Evolutionary conservation across 1,284 basidiomycete species (phyloP).

Genomic region (Mycosarcoma mackinlayi): DNA sequence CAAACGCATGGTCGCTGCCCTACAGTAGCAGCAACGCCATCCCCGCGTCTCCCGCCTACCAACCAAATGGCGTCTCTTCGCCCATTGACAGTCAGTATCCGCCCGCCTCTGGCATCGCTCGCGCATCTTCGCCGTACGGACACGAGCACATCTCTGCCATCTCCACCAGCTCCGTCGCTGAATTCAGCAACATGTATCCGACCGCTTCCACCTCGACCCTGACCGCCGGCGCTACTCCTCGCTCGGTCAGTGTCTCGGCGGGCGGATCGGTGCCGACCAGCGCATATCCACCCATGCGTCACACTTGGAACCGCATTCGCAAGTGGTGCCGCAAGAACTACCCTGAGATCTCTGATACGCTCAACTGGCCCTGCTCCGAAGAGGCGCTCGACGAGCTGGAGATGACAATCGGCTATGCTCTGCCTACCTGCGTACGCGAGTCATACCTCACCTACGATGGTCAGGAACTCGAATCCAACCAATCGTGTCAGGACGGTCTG

Average conservation of each 20-base stretch:
- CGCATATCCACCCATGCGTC: constrained; percentile 62
- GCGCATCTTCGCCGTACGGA: constrained; percentile 29
- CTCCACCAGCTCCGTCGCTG: constrained; percentile 52
- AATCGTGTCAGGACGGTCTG: constrained; percentile 65
- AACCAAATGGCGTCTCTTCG: constrained; percentile 16
- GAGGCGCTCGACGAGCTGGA: constrained; percentile 62
- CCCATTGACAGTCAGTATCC: constrained; percentile 38
- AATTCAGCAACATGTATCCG: constrained; percentile 58
- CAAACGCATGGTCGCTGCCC: constrained; percentile 54
- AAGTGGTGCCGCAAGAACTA: constrained; percentile 61
- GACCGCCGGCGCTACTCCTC: constrained; percentile 19
- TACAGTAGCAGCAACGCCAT: constrained; percentile 47
- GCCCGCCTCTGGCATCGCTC: constrained; percentile 29
- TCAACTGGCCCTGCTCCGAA: constrained; percentile 64
- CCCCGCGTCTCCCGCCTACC: constrained; percentile 37
- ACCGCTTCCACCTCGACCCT: constrained; percentile 53
- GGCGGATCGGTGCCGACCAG: constrained; percentile 50
- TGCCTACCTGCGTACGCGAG: constrained; percentile 63
- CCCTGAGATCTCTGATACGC: constrained; percentile 63
- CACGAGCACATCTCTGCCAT: constrained; percentile 24
- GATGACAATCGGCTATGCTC: constrained; percentile 55
- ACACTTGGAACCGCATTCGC: constrained; percentile 64
- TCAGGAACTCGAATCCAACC: constrained; percentile 63
- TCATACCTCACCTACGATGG: constrained; percentile 64
- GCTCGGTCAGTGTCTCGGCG: constrained; percentile 31